Percentiles rank a stretch among this genome's conserved stretches.
Evolutionary conservation across 148 eudicot species (phyloP).

Genomic region (Chenopodium quinoa): DNA sequence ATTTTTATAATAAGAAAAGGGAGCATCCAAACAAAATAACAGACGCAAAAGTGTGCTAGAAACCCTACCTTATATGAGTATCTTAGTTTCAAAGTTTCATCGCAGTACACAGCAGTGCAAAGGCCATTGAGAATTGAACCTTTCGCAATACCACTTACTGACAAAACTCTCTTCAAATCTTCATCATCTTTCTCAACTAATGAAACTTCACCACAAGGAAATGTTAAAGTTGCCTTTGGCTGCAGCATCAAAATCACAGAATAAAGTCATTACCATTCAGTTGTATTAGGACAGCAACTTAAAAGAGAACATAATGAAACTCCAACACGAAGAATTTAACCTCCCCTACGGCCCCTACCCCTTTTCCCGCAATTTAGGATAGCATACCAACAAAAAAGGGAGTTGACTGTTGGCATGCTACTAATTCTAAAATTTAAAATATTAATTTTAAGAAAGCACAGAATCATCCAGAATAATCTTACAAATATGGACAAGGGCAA

Average conservation of each 20-base stretch:
- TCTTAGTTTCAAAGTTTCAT: slow-evolving; percentile 65
- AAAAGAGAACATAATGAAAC: slow-evolving; percentile 19
- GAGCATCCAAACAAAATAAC: background rate
- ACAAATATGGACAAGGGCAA: background rate
- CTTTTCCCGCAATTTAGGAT: background rate
- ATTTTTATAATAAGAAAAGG: background rate
- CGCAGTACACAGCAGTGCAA: slow-evolving; percentile 64
- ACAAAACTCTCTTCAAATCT: slow-evolving; percentile 54
- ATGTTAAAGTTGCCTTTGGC: slow-evolving; percentile 81
- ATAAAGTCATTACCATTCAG: slow-evolving; percentile 8
- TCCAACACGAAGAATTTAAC: background rate
- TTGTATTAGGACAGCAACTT: slow-evolving; percentile 3
- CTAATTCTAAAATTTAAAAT: background rate
- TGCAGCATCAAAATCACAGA: slow-evolving; percentile 40
- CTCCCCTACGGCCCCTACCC: background rate
- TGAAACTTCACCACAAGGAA: slow-evolving; percentile 83
- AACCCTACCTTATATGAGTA: slow-evolving; percentile 78
- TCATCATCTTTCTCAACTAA: slow-evolving; percentile 77
- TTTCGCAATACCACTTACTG: slow-evolving; percentile 62
- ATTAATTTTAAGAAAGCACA: background rate
- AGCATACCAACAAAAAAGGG: background rate
- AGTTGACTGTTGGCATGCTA: background rate
- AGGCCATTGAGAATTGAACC: slow-evolving; percentile 67
- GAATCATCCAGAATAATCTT: background rate
- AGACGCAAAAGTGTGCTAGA: slow-evolving; percentile 18